Evolutionary conservation across 2,329 filamentous ascomycete genomes (phyloP).

Genomic region (Fusarium liriodendri): DNA sequence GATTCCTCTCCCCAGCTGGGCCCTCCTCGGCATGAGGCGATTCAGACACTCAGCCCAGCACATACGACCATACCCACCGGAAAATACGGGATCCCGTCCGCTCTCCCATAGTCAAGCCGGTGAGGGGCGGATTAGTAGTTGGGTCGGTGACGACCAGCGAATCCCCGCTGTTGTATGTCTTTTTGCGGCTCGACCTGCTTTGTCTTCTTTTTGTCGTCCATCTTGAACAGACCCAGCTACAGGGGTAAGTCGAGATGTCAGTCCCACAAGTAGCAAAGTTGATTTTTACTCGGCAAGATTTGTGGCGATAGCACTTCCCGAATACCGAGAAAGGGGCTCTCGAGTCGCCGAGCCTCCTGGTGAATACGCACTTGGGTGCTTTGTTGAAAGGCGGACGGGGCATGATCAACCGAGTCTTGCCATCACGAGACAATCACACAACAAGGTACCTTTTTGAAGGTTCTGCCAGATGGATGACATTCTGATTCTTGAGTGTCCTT

Average conservation of each 20-base stretch:
- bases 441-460: not conserved
- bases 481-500: not conserved
- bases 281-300: not conserved
- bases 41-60: not conserved
- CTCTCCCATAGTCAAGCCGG: not conserved
- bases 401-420: not conserved
- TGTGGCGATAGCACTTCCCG: not conserved
- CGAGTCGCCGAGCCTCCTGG: not conserved
- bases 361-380: not conserved
- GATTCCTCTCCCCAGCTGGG: not conserved
- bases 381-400: not conserved
- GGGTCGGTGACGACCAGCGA: not conserved
- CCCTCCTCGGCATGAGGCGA: not conserved
- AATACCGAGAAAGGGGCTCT: not conserved
- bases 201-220: not conserved
- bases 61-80: not conserved
- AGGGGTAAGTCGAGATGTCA: not conserved
- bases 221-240: not conserved
- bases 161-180: not conserved
- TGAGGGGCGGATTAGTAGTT: not conserved
- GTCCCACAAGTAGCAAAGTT: not conserved
- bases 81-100: not conserved
- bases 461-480: not conserved
- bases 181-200: not conserved
- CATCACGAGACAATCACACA: not conserved